phyloP scores from a whole-genome alignment of 2,329 filamentous ascomycete species.

The Sclerotinia trifoliorum region DNA sequence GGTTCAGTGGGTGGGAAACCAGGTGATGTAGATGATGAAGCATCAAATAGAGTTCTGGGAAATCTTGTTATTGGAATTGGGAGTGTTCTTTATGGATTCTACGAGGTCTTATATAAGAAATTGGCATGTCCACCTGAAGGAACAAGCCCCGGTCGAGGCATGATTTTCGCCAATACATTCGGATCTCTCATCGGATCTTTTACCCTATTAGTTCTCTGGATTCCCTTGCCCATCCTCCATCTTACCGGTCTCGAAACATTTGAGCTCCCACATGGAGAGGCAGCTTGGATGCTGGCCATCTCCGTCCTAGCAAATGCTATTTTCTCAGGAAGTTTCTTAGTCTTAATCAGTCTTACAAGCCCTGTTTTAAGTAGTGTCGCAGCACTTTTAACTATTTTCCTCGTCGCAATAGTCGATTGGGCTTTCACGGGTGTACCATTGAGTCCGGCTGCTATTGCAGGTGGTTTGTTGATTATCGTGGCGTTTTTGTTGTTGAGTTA shows the following conservation, averaged over 20 bases:
- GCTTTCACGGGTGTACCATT: conserved; percentile 75
- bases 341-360: conserved; percentile 88
- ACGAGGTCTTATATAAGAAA: conserved; percentile 95
- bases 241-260: conserved; percentile 76
- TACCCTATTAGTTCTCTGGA: conserved; percentile 84
- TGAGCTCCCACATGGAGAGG: conserved; percentile 72
- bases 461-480: conserved; percentile 82
- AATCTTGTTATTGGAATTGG: conserved; percentile 91
- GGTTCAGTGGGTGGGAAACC: conserved; percentile 49
- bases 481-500: conserved; percentile 86
- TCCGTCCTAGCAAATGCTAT: conserved; percentile 84
- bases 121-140: conserved; percentile 91
- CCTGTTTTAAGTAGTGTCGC: conserved; percentile 92
- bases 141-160: conserved; percentile 78
- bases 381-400: conserved; percentile 91
- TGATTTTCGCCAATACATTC: conserved; percentile 93
- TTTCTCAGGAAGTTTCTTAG: conserved; percentile 90
- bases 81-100: conserved; percentile 90
- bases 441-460: conserved; percentile 70
- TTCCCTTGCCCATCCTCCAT: conserved; percentile 84
- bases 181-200: conserved; percentile 84
- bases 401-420: conserved; percentile 92
- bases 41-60: conserved; percentile 70
- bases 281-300: conserved; percentile 75
- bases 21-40: conserved; percentile 47